Evolutionary conservation across 2,329 filamentous ascomycete genomes (phyloP), one percentile per base, ranked within the genome.

Genomic region (Nothopassalora personata): DNA sequence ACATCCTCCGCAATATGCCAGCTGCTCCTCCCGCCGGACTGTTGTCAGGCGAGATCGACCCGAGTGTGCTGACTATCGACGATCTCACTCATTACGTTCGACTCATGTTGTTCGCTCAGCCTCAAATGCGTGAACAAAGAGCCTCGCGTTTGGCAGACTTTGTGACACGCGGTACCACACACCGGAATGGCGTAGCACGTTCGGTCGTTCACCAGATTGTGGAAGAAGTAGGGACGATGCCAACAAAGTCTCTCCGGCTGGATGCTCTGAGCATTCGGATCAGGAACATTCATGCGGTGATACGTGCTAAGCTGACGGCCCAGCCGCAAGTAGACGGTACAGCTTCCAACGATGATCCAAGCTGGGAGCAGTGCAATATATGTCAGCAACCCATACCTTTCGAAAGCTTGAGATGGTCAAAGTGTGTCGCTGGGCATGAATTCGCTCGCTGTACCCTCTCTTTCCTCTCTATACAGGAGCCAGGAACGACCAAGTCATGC

Each of bases 391-490:
- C 71, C 0, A 78, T 85, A 45, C 70, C 72, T 0, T 81, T 83
- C 68, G 74, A 76, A 51, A 79, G 79, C 51, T 66, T 78, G 10
- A 67, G 66, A 1, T 76, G 76, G 66, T 80, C 80, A 0, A 73
- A 75, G 46, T 85, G 83, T 66, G 66, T 64, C 1, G 74, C 76
- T 50, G 81, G 80, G 0, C 83, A 85, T 71, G 60, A 79, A 46
- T 84, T 82, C 59, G 70, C 73, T n/a, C 76, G 83, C 36, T 85
- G 83, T 64, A 75, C 75, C 11, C 63, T 84, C 23, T 81, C 79
- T n/a, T 80, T 82, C 54, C 64, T 83, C 5, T 74, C 81, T 1
- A 82, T 85, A 6, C 81, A 83, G 66, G 76, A 78, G 34, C 81
- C 82, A 2, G 77, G 77, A 1, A 73, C 79, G 1, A 80, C 80